Conservation (phyloP, 768 basidiomycete species). For the Boletus rufocinnamomeus region DNA sequence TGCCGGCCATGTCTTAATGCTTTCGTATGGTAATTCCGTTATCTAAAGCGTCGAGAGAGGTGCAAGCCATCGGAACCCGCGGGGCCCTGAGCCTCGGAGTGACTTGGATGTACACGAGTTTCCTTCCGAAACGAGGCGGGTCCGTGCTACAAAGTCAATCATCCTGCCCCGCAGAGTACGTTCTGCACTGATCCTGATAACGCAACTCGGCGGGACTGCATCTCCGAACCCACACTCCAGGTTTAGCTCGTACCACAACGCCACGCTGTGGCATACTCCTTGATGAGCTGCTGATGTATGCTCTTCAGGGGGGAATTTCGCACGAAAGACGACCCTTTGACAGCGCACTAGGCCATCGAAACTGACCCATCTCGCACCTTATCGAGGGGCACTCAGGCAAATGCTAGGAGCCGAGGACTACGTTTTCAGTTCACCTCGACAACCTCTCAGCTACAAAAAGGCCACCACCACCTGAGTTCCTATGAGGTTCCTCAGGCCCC, state of each 20-base stretch:
- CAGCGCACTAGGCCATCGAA: constrained; percentile 7
- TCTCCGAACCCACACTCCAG: constrained; percentile 12
- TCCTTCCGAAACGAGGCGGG: constrained; percentile 2
- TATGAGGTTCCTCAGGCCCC: background rate
- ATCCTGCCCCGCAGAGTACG: constrained; percentile 1
- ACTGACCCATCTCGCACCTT: constrained; percentile 19
- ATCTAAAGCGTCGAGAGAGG: constrained; percentile 25
- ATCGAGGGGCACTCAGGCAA: constrained; percentile 15
- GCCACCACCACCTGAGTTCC: background rate
- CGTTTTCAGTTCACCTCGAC: constrained; percentile 8
- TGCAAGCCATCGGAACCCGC: constrained; percentile 13
- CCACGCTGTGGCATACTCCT: constrained; percentile 14
- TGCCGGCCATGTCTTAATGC: constrained; percentile 38
- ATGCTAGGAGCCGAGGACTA: constrained; percentile 17
- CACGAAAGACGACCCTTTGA: constrained; percentile 3
- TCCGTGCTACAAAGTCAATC: constrained; percentile 16
- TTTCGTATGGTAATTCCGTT: constrained; percentile 38
- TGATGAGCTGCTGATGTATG: constrained; percentile 6
- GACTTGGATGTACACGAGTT: constrained; percentile 9
- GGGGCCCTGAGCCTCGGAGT: constrained; percentile 13
- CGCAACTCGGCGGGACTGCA: constrained; percentile 3
- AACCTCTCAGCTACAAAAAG: constrained; percentile 21
- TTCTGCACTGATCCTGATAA: constrained; percentile 8
- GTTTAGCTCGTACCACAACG: constrained; percentile 10
- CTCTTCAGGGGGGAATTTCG: constrained; percentile 10